These are phyloP conservation scores for Ogataea trehalophila DNA, from an alignment of 805 yeast genomes.

Conservation along the genomic window DNA sequence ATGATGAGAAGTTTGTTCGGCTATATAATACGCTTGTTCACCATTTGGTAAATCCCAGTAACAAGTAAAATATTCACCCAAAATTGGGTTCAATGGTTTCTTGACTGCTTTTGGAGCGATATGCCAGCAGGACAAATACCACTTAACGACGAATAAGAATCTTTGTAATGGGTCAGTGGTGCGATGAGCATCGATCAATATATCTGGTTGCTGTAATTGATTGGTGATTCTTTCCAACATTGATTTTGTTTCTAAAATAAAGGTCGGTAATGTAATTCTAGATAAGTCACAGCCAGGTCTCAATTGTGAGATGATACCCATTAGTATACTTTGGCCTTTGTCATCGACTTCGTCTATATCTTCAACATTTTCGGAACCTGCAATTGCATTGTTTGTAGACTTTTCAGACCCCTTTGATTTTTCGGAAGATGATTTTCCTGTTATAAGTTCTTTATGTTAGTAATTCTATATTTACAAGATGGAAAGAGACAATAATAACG, in stretches of 20 bases:
- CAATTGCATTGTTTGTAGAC: background rate
- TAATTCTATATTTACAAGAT: background rate
- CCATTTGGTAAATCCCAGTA: conserved; percentile 83
- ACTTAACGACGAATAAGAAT: conserved; percentile 68
- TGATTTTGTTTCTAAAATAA: conserved; percentile 88
- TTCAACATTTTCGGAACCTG: conserved; percentile 36
- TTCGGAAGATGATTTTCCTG: conserved; percentile 21
- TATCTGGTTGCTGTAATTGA: conserved; percentile 73
- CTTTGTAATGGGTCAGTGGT: conserved; percentile 58
- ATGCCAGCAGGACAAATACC: conserved; percentile 97
- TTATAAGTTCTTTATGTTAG: background rate
- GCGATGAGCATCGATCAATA: conserved; percentile 64
- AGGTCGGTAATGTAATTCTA: conserved; percentile 90
- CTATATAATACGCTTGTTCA: conserved; percentile 69
- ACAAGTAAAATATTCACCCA: conserved; percentile 87
- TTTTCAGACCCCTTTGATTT: conserved; percentile 14
- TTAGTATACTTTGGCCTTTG: conserved; percentile 79
- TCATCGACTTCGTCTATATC: conserved; percentile 92
- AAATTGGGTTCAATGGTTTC: conserved; percentile 91
- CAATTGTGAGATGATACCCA: conserved; percentile 85
- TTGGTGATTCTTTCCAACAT: conserved; percentile 96
- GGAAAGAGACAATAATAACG: background rate
- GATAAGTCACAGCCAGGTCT: conserved; percentile 91
- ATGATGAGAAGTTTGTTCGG: conserved; percentile 97
- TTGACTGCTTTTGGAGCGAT: conserved; percentile 98